Base-by-base conservation (phyloP, 2,329 filamentous ascomycete genomes). In the Epichloe amarillans region DNA sequence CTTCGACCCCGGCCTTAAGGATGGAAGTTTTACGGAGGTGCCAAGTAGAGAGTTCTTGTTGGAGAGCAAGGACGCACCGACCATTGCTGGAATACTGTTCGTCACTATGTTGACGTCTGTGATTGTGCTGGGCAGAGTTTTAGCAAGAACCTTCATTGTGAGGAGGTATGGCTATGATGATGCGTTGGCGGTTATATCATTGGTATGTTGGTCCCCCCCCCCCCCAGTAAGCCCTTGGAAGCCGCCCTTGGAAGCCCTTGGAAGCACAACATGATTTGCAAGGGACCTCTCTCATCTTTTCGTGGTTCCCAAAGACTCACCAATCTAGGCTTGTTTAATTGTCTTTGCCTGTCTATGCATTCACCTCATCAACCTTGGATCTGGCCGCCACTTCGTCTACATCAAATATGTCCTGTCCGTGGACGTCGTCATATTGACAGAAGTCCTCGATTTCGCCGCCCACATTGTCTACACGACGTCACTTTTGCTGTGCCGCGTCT, bases 381-480 rank as follows among this genome's bases (percentile, higher is more conserved):
- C 72, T 3, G 73, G 73, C 10, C 62, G 71, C 14, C 71, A 73
- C 50, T 70, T 67, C 49, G 66, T 61, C 12, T 73, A 69, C 48
- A 70, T 73, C 40, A 59, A 72, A 58, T 73, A 74, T 57, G 70
- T 76, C 4, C 62, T 76, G 41, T 60, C 69, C 19, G 57, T 71
- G 44, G 51, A 62, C 3, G 68, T 64, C 0, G 63, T 74, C 35
- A 62, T 69, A 37, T 15, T 61, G 10, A 74, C 71, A 0, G 69
- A 77, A 56, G 57, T 73, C 0, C 61, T 74, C 52, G 74, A 77
- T 56, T 76, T 75, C 46, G 60, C 61, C 37, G 72, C 74, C 15
- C 74, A 77, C 57, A 67, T 77, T 21, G 58, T 77, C 52, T 77
- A 77, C 57, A 75, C 73, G 1, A 69, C 69, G 0, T 67, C 74